Base-by-base conservation (phyloP, 768 basidiomycete species). In the Amanita thiersii region DNA sequence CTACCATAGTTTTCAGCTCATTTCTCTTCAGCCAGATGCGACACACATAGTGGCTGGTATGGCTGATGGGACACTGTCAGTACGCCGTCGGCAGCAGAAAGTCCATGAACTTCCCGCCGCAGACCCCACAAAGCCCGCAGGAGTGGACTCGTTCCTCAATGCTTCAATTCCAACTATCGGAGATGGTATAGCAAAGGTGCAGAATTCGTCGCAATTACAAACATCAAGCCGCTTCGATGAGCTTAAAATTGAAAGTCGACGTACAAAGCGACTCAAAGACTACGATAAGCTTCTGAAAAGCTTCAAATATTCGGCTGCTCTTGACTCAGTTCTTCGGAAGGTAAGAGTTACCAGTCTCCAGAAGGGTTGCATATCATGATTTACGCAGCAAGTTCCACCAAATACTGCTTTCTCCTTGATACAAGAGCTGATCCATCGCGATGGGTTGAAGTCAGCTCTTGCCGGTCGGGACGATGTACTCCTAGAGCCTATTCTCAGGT, bases 61-160 rank as follows among this genome's bases (percentile, higher is more conserved):
- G 84, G 83, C 91, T 11, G 96, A 98, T 56, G 94, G 94, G 2
- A 97, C 94, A 1, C 71, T 99, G n/a, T 93, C 93, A n/a, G 77
- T 99, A 35, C 87, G 96, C 20, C 75, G 89, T 50, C 77, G 93
- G 45, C 85, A 89, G 50, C 75, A 72, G 12, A 92, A 87, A 59
- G 62, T 77, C 0, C 75, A 74, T n/a, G 79, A 86, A 56, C 36
- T 17, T 53, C 62, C 0, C 15, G 58, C 61, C 3, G 51, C 58
- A 2, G 63, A 64, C 32, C 61, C 68, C 3, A 57, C 81, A 4
- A 68, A 69, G 12, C 58, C 75, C 0, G 77, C 79, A 6, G 65
- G 76, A 10, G 83, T 77, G 52, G 83, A 87, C 50, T 77, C 79
- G 5, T 82, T 86, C 52, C 61, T 82, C 5, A 73, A 70, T 19